Evolutionary conservation across 2,329 filamentous ascomycete genomes (phyloP), one percentile per base, ranked within the genome.

Genomic region (Aspergillus flavus): DNA sequence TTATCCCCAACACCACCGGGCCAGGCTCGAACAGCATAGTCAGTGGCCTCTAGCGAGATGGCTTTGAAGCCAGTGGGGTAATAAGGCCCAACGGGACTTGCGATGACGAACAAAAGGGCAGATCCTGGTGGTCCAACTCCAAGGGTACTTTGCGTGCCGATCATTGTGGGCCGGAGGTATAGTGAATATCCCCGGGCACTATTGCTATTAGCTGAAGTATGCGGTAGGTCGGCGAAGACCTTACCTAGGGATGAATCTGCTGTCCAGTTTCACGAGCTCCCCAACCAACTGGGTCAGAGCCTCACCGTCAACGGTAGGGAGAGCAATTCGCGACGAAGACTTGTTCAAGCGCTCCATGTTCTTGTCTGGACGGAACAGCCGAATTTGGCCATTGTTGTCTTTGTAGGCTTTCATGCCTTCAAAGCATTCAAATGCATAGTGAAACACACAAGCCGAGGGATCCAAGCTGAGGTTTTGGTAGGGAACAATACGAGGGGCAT

Each of bases 351-450:
- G 91, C 68, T 85, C 89, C 94, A 98, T 98, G 84, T 99, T 99
- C 86, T 88, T 95, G 78, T 96, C 91, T 2, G 95, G 95, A 39
- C 95, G 88, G 86, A 99, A 99, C 60, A 99, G 84, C 61, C 94
- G 89, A 70, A 97, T 87, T 64, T 89, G 82, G 71, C 92, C 92
- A 50, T 87, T 77, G 73, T 86, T 87, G 82, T 96, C 93, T 80
- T 94, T 96, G 86, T 99, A 99, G 64, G 95, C 95, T 84, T 99
- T 99, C 93, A 98, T 97, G 71, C 95, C 95, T 84, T 99, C 95
- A 80, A 99, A 99, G 79, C 91, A 95, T 80, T 96, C 92, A 76
- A 98, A 98, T 56, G 93, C 95, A 81, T 99, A 99, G 86, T 99
- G 95, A 82, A 99, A 94, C 66, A 98, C 95, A 82, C 94, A 98